Conservation (phyloP, 208 protist species). For the Trypanosoma congolense region DNA sequence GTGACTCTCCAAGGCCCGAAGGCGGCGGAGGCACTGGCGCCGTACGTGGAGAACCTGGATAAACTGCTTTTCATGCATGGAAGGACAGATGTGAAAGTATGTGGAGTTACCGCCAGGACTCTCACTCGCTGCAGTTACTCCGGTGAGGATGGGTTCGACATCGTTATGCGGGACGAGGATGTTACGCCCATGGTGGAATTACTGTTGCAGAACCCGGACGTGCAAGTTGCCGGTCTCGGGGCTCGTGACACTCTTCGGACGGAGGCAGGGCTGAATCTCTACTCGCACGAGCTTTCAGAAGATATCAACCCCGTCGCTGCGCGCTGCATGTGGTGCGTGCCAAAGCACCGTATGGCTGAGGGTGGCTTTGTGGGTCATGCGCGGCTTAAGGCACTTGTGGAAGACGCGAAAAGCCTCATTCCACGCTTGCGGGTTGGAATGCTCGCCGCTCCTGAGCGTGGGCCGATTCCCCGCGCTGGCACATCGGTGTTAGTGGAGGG, state of each 20-base stretch:
- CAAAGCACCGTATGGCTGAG: slow-evolving; percentile 89
- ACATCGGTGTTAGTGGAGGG: slow-evolving; percentile 63
- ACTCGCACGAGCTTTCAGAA: slow-evolving; percentile 96
- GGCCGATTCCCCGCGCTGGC: slow-evolving; percentile 86
- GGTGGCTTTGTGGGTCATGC: slow-evolving; percentile 92
- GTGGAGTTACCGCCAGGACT: slow-evolving; percentile 35
- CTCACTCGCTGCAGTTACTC: slow-evolving; percentile 96
- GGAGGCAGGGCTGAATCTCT: slow-evolving; percentile 97
- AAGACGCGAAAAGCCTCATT: slow-evolving; percentile 43
- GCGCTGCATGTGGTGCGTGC: slow-evolving; percentile 92
- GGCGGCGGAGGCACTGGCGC: slow-evolving; percentile 50
- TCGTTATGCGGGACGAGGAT: slow-evolving; percentile 59
- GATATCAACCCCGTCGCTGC: slow-evolving; percentile 93
- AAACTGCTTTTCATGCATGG: slow-evolving; percentile 86
- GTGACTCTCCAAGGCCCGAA: slow-evolving; percentile 93
- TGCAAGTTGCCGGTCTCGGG: slow-evolving; percentile 87
- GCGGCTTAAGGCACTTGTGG: slow-evolving; percentile 58
- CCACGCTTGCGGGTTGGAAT: slow-evolving; percentile 87
- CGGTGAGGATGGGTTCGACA: slow-evolving; percentile 99
- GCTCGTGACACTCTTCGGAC: slow-evolving; percentile 94
- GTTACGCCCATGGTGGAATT: slow-evolving; percentile 46
- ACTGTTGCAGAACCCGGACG: slow-evolving; percentile 38
- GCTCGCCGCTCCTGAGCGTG: slow-evolving; percentile 47
- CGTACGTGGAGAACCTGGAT: slow-evolving; percentile 29
- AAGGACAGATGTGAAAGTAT: slow-evolving; percentile 32